phyloP scores from a whole-genome alignment of 2,329 filamentous ascomycete species.

The Hirsutella thompsonii region DNA sequence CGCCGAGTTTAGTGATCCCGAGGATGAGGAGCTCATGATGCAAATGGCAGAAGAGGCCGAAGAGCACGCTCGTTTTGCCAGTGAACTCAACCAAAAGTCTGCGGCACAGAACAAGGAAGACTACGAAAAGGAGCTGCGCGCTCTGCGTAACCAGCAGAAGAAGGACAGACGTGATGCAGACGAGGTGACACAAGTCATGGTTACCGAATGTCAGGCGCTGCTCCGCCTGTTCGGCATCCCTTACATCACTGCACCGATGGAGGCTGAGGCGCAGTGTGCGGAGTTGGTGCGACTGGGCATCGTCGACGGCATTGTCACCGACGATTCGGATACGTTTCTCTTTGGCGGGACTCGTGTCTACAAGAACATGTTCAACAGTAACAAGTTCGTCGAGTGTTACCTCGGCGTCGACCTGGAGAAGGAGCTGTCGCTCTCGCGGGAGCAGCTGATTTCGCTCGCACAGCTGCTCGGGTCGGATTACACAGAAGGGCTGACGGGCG shows the following conservation, averaged over 20 bases:
- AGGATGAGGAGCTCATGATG: constrained; percentile 78
- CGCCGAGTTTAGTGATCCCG: constrained; percentile 69
- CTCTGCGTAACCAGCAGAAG: constrained; percentile 85
- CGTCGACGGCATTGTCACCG: constrained; percentile 94
- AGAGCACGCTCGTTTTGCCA: constrained; percentile 87
- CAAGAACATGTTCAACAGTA: constrained; percentile 99
- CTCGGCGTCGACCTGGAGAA: constrained; percentile 71
- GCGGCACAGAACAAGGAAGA: constrained; percentile 57
- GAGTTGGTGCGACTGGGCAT: constrained; percentile 76
- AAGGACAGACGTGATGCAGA: constrained; percentile 93
- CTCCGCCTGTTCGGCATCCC: constrained; percentile 85
- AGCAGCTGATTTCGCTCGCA: constrained; percentile 78
- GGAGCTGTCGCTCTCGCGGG: constrained; percentile 76
- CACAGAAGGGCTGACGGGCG: constrained; percentile 78
- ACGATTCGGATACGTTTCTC: constrained; percentile 92
- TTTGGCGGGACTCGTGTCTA: constrained; percentile 95
- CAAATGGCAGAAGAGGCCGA: constrained; percentile 84
- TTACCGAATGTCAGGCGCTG: constrained; percentile 85
- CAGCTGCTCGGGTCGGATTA: constrained; percentile 92
- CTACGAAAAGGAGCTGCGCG: constrained; percentile 78
- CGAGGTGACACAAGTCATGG: constrained; percentile 93
- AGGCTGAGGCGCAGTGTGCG: constrained; percentile 95
- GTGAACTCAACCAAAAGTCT: constrained; percentile 67
- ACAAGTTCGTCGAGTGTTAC: constrained; percentile 97
- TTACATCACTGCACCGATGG: constrained; percentile 96